Conservation (phyloP, 306 rosid species). For the Rosa lucieae region DNA sequence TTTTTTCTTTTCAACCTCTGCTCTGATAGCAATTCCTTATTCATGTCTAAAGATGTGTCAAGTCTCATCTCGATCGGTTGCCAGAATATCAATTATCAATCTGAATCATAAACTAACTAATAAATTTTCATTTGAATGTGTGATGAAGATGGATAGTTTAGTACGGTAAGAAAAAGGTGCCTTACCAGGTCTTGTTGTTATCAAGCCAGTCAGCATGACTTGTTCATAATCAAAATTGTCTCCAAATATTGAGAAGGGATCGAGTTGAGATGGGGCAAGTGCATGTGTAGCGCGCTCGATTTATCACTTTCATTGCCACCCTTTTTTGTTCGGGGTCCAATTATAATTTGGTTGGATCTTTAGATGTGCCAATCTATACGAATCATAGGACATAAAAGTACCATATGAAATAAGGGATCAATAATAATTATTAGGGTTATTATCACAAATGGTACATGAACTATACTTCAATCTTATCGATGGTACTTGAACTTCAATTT, state of each 20-base stretch:
- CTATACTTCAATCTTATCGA: no score
- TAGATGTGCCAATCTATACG: background rate
- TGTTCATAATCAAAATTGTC: background rate
- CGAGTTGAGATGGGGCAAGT: background rate
- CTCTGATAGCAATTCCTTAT: background rate
- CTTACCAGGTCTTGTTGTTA: background rate
- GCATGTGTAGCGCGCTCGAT: slow-evolving; percentile 2
- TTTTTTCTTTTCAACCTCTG: background rate
- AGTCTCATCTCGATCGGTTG: background rate
- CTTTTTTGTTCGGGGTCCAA: background rate
- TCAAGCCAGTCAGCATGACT: background rate
- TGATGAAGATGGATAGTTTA: background rate
- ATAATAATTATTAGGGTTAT: no score
- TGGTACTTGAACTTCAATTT: no score
- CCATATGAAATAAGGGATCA: background rate
- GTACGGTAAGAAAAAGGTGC: background rate
- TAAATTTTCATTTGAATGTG: background rate
- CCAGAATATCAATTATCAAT: background rate
- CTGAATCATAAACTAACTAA: background rate
- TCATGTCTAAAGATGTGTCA: background rate
- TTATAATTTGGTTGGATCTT: background rate
- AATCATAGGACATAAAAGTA: background rate
- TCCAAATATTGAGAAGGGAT: background rate
- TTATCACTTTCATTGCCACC: background rate
- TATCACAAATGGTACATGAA: no score